phyloP scores from a whole-genome alignment of 2,329 filamentous ascomycete species.

The Xylariomycetidae sp. region DNA sequence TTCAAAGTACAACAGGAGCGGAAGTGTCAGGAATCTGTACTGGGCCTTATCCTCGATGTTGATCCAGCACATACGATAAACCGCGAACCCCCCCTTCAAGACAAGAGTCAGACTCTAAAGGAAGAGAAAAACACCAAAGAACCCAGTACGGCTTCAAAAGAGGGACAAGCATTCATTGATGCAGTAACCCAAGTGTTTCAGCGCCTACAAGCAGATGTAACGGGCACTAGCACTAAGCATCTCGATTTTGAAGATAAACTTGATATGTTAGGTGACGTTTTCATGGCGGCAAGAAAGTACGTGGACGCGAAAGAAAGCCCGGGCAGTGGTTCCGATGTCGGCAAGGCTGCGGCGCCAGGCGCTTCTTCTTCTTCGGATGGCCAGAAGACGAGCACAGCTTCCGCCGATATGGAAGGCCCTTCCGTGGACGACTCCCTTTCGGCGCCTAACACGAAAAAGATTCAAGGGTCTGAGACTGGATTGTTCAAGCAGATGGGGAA shows the following conservation, averaged over 20 bases:
- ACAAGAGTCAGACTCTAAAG: constrained; percentile 8
- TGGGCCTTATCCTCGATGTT: constrained; percentile 49
- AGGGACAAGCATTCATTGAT: constrained; percentile 30
- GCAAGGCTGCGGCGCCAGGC: constrained; percentile 13
- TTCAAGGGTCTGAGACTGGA: background rate
- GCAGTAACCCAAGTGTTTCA: constrained; percentile 36
- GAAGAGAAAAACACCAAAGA: constrained; percentile 21
- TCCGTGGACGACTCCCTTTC: constrained; percentile 1
- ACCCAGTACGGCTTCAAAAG: constrained; percentile 20
- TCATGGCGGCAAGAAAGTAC: constrained; percentile 47
- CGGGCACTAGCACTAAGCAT: constrained; percentile 31
- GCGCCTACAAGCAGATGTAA: constrained; percentile 39
- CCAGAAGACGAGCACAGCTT: background rate
- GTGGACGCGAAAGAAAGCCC: constrained; percentile 36
- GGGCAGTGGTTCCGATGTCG: too few relatives aligned
- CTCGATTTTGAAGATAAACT: constrained; percentile 31
- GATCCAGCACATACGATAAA: constrained; percentile 34
- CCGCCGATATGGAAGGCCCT: constrained; percentile 1
- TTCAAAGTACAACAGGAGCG: constrained; percentile 49
- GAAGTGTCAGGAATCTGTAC: constrained; percentile 48
- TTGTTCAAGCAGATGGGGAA: constrained; percentile 8
- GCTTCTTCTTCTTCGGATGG: constrained; percentile 3
- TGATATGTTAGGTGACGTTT: constrained; percentile 46
- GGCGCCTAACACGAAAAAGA: constrained; percentile 2
- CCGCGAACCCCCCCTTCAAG: constrained; percentile 18